These are phyloP conservation scores for Pseudomassariella vexata DNA, from an alignment of 2,329 filamentous ascomycete genomes.

Conservation along the genomic window DNA sequence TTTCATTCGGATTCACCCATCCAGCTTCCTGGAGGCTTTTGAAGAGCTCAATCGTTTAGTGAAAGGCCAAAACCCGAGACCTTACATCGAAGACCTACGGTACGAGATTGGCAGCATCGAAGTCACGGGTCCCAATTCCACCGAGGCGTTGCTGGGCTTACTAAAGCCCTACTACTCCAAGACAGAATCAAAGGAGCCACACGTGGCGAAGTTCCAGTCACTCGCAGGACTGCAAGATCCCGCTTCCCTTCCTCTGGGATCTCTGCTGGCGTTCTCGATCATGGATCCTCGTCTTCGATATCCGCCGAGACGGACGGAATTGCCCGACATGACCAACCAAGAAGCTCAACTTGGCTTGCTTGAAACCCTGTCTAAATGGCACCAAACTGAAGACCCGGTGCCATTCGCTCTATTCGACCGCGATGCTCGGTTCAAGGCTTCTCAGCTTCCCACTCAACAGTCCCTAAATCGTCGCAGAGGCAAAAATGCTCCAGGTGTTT, in stretches of 20 bases:
- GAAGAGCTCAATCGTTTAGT: constrained; percentile 51
- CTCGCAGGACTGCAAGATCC: constrained; percentile 60
- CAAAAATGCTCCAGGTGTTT: constrained; percentile 54
- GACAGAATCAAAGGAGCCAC: constrained; percentile 26
- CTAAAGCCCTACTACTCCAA: constrained; percentile 47
- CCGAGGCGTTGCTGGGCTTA: constrained; percentile 67
- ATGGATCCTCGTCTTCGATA: constrained; percentile 77
- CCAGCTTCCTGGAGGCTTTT: constrained; percentile 68
- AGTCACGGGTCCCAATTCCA: constrained; percentile 63
- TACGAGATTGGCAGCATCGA: constrained; percentile 61
- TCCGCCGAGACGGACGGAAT: constrained; percentile 55
- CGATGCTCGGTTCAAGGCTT: constrained; percentile 57
- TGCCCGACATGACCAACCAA: constrained; percentile 24
- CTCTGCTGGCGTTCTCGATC: constrained; percentile 66
- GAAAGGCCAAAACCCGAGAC: constrained; percentile 54
- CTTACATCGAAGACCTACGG: constrained; percentile 63
- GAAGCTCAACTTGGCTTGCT: constrained; percentile 34
- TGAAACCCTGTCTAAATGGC: constrained; percentile 61
- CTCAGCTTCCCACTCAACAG: constrained; percentile 67
- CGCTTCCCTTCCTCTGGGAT: constrained; percentile 61
- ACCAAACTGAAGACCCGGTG: constrained; percentile 47
- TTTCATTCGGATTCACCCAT: constrained; percentile 75
- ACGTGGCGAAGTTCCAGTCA: constrained; percentile 43
- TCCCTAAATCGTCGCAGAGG: constrained; percentile 73
- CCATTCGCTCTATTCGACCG: constrained; percentile 62